Evolutionary conservation across 192 early-diverging fungal species (phyloP), one percentile per base, ranked within the genome.

Genomic region (Umbelopsis sp.): DNA sequence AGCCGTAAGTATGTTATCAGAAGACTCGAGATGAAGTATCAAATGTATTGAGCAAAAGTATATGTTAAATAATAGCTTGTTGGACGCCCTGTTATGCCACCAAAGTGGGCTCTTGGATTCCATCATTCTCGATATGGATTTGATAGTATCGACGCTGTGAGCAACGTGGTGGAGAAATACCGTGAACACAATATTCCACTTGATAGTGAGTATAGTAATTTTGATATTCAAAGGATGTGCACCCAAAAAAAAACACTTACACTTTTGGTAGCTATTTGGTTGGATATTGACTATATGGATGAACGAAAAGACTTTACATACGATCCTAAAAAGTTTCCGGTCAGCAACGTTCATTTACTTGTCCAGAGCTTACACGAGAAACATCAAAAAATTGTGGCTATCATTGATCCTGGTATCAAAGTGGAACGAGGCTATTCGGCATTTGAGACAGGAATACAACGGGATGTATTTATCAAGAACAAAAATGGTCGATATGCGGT

Each of bases 211-310:
- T 54, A 11, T 4, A 4, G 12, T 51, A 22, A 0, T 20, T 34
- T 2, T 14, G 0, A 25, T 11, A 0, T 0, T 9, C 20, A 8
- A 24, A 17, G 47, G 20, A 49, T 7, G 4, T 21, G 47, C 8
- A 26, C 21, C 7, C 4, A 29, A 4, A 11, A 17, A 29, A 5
- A 34, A 11, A n/a, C 32, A 26, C 24, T 44, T 8, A 71, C 22
- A 4, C 10, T 49, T 17, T 47, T 45, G 3, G 6, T 62, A 62
- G 56, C 56, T 20, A 62, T 62, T 29, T 62, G 56, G 56, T n/a
- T 62, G 17, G 56, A 62, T 20, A 88, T 91, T 45, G 90, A 91
- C 65, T 92, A 91, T 72, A 92, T 92, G 91, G 87, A 90, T 51
- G 22, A 49, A 7, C 82, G 71, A 41, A 86, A 84, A 56, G 83